Conservation (phyloP, 2,329 filamentous ascomycete genomes). For the Amauroascus verrucosus region DNA sequence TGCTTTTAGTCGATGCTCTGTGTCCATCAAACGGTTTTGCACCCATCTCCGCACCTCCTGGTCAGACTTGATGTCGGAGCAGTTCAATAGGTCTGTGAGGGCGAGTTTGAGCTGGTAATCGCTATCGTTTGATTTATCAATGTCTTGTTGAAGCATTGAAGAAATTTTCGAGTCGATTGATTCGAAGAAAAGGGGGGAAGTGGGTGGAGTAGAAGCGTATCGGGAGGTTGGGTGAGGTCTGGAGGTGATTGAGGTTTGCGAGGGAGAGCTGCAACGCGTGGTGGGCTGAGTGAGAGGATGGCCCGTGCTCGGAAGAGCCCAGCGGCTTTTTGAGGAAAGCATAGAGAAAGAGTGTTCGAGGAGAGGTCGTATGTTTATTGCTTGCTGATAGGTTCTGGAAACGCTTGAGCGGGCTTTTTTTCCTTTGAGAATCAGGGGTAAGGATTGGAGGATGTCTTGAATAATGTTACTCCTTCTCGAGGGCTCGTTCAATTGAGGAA, state of each 20-base stretch:
- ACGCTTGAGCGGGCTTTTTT: too few relatives aligned
- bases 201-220: slow-evolving; percentile 15
- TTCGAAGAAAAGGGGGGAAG: slow-evolving; percentile 8
- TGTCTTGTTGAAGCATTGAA: slow-evolving; percentile 4
- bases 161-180: slow-evolving; percentile 4
- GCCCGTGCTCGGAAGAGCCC: slow-evolving; percentile 4
- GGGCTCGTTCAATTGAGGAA: neutral
- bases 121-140: slow-evolving; percentile 14
- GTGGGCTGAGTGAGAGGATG: slow-evolving; percentile 14
- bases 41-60: slow-evolving; percentile 18
- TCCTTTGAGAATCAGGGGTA: too few relatives aligned
- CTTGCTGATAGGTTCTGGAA: neutral
- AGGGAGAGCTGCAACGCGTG: slow-evolving; percentile 11
- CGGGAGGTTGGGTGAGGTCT: slow-evolving; percentile 7
- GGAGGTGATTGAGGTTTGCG: neutral
- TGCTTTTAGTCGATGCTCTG: slow-evolving; percentile 17
- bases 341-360: neutral
- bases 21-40: slow-evolving; percentile 19
- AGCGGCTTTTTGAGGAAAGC: slow-evolving; percentile 11
- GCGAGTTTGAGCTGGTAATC: slow-evolving; percentile 19
- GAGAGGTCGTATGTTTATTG: neutral
- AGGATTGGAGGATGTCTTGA: too few relatives aligned
- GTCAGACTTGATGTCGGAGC: slow-evolving; percentile 15
- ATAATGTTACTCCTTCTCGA: too few relatives aligned
- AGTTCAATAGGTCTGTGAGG: slow-evolving; percentile 17